Percentiles rank a stretch among this genome's conserved stretches.
phyloP scores from a whole-genome alignment of 2,329 filamentous ascomycete genomes.

The Ceratocystiopsis minuta region DNA sequence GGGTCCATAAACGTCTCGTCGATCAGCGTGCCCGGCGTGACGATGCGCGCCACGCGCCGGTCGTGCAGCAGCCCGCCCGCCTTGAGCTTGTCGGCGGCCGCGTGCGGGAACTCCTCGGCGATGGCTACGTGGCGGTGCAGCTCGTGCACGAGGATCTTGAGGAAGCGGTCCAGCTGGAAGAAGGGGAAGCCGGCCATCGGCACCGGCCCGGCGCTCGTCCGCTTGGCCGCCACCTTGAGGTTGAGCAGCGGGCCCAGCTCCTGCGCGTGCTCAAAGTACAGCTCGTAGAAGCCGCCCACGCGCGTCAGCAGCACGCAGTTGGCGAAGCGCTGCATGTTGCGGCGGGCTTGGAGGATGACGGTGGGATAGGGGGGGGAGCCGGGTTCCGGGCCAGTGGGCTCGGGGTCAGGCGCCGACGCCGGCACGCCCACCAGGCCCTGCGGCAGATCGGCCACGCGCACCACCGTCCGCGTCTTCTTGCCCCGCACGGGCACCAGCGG shows the following conservation, averaged over 20 bases:
- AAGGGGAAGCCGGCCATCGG: slow-evolving; percentile 91
- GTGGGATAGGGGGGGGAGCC: slow-evolving; percentile 79
- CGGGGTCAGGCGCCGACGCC: too few species aligned
- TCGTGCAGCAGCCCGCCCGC: slow-evolving; percentile 69
- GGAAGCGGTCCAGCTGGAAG: slow-evolving; percentile 78
- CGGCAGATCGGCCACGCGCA: slow-evolving; percentile 38
- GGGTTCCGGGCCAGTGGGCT: too few species aligned
- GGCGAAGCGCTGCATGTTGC: slow-evolving; percentile 78
- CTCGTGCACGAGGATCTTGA: slow-evolving; percentile 87
- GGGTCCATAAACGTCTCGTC: slow-evolving; percentile 97
- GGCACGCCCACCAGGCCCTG: slow-evolving; percentile 24
- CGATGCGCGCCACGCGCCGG: slow-evolving; percentile 65
- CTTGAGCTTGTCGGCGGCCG: slow-evolving; percentile 49
- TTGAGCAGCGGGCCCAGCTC: slow-evolving; percentile 73
- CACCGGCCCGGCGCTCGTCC: slow-evolving; percentile 59
- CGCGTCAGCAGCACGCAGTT: slow-evolving; percentile 84
- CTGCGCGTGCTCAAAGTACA: slow-evolving; percentile 93
- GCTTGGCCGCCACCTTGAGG: slow-evolving; percentile 69
- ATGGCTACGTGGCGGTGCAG: slow-evolving; percentile 81
- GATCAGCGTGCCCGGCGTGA: slow-evolving; percentile 89
- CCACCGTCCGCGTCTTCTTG: slow-evolving; percentile 35
- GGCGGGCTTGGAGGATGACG: slow-evolving; percentile 71
- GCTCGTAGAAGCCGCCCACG: slow-evolving; percentile 91
- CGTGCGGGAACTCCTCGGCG: slow-evolving; percentile 75
- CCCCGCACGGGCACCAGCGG: slow-evolving; percentile 13